Base-by-base conservation (phyloP, 202 grass and related monocot species). In the Panicum hallii region DNA sequence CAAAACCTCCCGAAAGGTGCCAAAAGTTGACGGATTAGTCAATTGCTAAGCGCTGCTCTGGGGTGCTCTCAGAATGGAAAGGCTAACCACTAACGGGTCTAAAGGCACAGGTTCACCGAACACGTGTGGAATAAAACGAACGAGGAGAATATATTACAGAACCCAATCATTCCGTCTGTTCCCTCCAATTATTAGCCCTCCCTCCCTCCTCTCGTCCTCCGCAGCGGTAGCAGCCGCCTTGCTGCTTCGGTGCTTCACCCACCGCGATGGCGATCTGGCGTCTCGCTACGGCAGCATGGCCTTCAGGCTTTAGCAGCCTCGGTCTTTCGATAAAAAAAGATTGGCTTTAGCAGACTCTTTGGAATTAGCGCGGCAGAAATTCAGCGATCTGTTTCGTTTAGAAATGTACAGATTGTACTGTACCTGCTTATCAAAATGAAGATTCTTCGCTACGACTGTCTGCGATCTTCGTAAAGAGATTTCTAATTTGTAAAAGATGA, bases 101-200 rank as follows among this genome's bases (percentile, higher is more conserved):
- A 26, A 22, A 9, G 15, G 45, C n/a, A 16, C 12, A 2, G 6
- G 13, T 20, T 72, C 69, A 49, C 69, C 16, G 17, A 71, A 71
- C 43, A 71, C 22, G 68, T 48, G 68, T 48, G 68, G n/a, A 48
- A 71, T 44, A 70, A 46, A 70, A 70, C 30, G 22, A 71, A 14
- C 22, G 30, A 28, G 42, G n/a, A 26, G 11, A 47, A 26, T 67
- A n/a, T 19, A 9, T 17, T 15, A 11, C 6, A 20, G 16, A 3
- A 42, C 20, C 1, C 1, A 9, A 72, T 28, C 44, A 72, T 72
- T 15, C 3, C 69, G 5, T 28, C 11, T 30, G 44, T 72, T 49
- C n/a, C 22, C 22, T 61, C 58, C 22, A 62, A 62, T 62, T 30
- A 62, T 62, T 62, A 57, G 55, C 20, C 55, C 10, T 10, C 20